phyloP scores from a whole-genome alignment of 768 basidiomycete species.

The Hemileccinum impolitum region DNA sequence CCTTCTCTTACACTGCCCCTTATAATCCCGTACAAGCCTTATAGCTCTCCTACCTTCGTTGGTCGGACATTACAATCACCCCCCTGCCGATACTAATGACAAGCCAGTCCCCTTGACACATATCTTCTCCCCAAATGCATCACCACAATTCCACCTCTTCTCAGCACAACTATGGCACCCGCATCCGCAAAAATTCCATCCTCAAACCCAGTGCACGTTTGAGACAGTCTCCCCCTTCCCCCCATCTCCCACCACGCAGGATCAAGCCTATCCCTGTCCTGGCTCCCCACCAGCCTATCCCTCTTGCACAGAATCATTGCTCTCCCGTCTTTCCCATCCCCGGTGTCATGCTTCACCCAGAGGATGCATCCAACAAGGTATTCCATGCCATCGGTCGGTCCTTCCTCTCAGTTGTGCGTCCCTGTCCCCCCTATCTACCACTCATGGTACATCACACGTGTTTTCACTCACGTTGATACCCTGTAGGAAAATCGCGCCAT shows the following conservation, averaged over 20 bases:
- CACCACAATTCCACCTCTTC: constrained; percentile 7
- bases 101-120: constrained; percentile 14
- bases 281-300: constrained; percentile 17
- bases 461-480: constrained; percentile 7
- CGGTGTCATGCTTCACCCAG: constrained; percentile 65
- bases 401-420: constrained; percentile 68
- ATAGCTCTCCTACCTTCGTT: no score
- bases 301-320: constrained; percentile 15
- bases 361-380: constrained; percentile 69
- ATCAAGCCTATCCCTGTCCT: constrained; percentile 31
- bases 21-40: no score
- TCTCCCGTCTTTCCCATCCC: constrained; percentile 55
- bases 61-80: no score
- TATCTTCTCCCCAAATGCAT: constrained; percentile 10
- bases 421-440: constrained; percentile 9
- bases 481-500: constrained; percentile 73
- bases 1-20: no score
- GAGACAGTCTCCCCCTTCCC: constrained; percentile 41
- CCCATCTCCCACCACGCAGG: constrained; percentile 32
- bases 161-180: constrained; percentile 48
- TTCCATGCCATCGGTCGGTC: constrained; percentile 71
- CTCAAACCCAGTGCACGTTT: constrained; percentile 53
- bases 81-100: constrained; percentile 19
- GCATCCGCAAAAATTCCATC: constrained; percentile 49
- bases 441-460: constrained; percentile 18